These are phyloP conservation scores for Cryptosporidium tyzzeri DNA, from an alignment of 169 alveolate genomes.

Conservation along the genomic window DNA sequence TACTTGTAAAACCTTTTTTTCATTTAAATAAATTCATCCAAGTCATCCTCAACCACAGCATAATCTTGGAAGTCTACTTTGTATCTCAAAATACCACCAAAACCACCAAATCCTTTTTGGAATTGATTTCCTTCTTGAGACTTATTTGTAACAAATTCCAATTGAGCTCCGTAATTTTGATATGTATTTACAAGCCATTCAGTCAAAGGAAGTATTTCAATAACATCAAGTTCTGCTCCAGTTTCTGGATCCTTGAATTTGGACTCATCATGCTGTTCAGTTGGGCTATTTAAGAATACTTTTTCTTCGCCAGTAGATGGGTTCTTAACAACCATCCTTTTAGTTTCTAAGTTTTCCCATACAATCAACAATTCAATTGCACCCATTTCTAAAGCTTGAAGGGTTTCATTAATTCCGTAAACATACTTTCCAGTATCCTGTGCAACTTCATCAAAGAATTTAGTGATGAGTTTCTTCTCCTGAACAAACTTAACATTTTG, in stretches of 20 bases:
- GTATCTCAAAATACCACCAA: conserved; percentile 98
- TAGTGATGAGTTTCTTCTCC: conserved; percentile 85
- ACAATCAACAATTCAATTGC: conserved; percentile 94
- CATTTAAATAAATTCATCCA: conserved; percentile 78
- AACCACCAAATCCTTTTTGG: conserved; percentile 98
- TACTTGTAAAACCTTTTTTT: background rate
- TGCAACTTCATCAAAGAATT: conserved; percentile 97
- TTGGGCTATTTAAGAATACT: conserved; percentile 83
- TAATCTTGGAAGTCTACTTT: conserved; percentile 89
- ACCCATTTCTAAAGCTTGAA: conserved; percentile 93
- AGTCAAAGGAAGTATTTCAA: conserved; percentile 91
- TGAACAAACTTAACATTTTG: conserved; percentile 91
- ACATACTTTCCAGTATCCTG: conserved; percentile 97
- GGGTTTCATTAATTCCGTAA: conserved; percentile 95
- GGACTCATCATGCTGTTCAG: conserved; percentile 83
- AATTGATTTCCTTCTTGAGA: conserved; percentile 98
- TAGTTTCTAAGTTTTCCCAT: conserved; percentile 92
- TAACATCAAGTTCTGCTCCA: conserved; percentile 91
- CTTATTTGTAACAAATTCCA: conserved; percentile 96
- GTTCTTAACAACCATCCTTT: conserved; percentile 87
- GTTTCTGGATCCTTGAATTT: conserved; percentile 83
- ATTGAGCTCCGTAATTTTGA: conserved; percentile 93
- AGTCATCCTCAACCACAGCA: conserved; percentile 79
- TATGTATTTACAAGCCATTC: conserved; percentile 98
- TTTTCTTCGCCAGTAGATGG: conserved; percentile 87